Base-by-base conservation (phyloP, 1,139 yeast genomes). In the Zhuliangozyma blackwelliae region DNA sequence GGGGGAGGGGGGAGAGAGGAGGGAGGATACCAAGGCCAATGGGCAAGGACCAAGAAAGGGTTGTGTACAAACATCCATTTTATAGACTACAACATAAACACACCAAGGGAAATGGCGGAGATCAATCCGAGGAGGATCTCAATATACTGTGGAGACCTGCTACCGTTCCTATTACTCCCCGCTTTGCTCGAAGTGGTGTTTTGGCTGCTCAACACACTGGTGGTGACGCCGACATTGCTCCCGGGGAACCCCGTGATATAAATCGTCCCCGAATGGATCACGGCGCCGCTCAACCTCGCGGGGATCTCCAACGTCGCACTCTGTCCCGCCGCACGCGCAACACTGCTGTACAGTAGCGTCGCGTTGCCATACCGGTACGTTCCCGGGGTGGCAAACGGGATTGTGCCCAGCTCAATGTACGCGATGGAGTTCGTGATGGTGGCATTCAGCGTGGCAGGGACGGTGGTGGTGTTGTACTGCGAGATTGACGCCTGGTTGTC, bases 361-460 rank as follows among this genome's bases (percentile, higher is more conserved):
- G 28, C 39, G 16, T 32, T 36, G 2, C 23, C 25, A 10, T 36
- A 23, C 26, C 22, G 13, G 28, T 35, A 34, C 2, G 38, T 31
- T 21, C 20, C 25, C 31, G 42, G 25, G 1, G 65, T 57, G 1
- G 73, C 75, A 47, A 65, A 66, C 3, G 75, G 75, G 25, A 69
- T 69, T 12, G 36, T 21, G 2, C 64, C 65, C 1, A 65, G 53
- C 13, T 34, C 29, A n/a, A 68, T 68, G 32, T 43, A 48, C 7
- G 46, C 63, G 10, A 63, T 51, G 5, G 68, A 52, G 23, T 6
- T 22, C 23, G 23, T 9, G 9, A 22, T 7, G 10, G 23, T 22
- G 23, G 23, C 10, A 9, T 22, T 9, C 9, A 7, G 7, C 9
- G 23, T 22, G 16, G 27, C 28, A 19, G n/a, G 11, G 10, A n/a